Evolutionary conservation across 352 stramenopile species (phyloP).

Genomic region (Pythium angustatum): DNA sequence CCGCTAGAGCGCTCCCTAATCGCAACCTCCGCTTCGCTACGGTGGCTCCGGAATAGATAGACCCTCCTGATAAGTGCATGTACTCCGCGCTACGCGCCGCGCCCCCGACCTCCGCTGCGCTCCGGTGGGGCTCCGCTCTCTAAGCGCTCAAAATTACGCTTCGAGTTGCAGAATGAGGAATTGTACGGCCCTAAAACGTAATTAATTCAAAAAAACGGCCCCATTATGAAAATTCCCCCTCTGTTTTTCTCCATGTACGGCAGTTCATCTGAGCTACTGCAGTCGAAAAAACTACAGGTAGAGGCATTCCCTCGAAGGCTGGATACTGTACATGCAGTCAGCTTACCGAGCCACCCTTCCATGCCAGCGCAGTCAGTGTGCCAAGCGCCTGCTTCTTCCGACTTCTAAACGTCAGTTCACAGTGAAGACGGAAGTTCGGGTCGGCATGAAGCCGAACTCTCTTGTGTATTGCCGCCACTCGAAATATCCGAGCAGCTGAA

Average conservation of each 20-base stretch:
- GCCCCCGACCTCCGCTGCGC: no score
- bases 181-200: no score
- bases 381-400: background rate
- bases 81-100: no score
- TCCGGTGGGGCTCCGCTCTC: no score
- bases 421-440: slow-evolving; percentile 3
- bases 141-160: no score
- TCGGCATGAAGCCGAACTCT: background rate
- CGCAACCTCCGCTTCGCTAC: no score
- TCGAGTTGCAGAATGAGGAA: no score
- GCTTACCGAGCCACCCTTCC: no score
- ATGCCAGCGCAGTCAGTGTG: background rate
- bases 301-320: background rate
- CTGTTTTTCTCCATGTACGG: background rate
- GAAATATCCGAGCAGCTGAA: slow-evolving; percentile 27
- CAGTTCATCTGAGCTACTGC: background rate
- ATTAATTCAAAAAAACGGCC: background rate
- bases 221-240: no score
- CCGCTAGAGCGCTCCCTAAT: no score
- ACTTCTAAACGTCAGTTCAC: slow-evolving; percentile 15
- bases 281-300: background rate
- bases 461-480: background rate
- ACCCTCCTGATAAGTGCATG: no score
- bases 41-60: no score
- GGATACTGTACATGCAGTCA: background rate